Evolutionary conservation across 345 rosid species (phyloP).

Genomic region (Linum tenue): DNA sequence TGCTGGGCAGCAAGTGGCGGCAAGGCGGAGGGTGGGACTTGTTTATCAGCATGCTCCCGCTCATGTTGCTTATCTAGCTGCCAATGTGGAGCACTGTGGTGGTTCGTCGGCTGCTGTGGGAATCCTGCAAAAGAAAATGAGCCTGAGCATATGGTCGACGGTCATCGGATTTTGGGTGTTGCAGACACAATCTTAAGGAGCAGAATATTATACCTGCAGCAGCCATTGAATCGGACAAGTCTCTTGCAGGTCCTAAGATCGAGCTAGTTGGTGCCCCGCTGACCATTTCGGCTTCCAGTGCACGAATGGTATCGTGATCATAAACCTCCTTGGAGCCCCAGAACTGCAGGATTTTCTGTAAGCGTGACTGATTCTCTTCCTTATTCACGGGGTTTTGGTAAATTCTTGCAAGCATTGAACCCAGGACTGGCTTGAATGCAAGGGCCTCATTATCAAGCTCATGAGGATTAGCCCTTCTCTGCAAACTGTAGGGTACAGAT

Average conservation of each 20-base stretch:
- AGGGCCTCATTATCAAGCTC: constrained; percentile 91
- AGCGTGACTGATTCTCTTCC: constrained; percentile 76
- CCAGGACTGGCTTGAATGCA: constrained; percentile 79
- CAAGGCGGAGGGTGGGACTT: constrained; percentile 20
- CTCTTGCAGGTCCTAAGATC: constrained; percentile 48
- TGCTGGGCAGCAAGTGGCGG: constrained; percentile 45
- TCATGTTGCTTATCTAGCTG: constrained; percentile 50
- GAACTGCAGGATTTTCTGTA: constrained; percentile 86
- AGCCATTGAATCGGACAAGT: constrained; percentile 35
- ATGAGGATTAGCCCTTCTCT: constrained; percentile 63
- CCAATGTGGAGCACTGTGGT: constrained; percentile 39
- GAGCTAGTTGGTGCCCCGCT: constrained; percentile 50
- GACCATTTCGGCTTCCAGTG: constrained; percentile 77
- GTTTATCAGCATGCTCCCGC: constrained; percentile 46
- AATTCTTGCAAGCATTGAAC: constrained; percentile 83
- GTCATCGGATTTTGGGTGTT: neutral
- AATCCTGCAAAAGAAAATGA: constrained; percentile 13
- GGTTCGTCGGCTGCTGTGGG: constrained; percentile 21
- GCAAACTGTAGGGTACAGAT: constrained; percentile 47
- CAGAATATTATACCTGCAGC: constrained; percentile 21
- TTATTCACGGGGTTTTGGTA: constrained; percentile 77
- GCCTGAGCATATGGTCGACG: too few species aligned
- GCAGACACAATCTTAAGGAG: neutral
- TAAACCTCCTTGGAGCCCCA: constrained; percentile 97
- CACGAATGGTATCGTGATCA: constrained; percentile 72